phyloP scores from a whole-genome alignment of 2,329 filamentous ascomycete genomes.

The Ceratocystis colombiana region DNA sequence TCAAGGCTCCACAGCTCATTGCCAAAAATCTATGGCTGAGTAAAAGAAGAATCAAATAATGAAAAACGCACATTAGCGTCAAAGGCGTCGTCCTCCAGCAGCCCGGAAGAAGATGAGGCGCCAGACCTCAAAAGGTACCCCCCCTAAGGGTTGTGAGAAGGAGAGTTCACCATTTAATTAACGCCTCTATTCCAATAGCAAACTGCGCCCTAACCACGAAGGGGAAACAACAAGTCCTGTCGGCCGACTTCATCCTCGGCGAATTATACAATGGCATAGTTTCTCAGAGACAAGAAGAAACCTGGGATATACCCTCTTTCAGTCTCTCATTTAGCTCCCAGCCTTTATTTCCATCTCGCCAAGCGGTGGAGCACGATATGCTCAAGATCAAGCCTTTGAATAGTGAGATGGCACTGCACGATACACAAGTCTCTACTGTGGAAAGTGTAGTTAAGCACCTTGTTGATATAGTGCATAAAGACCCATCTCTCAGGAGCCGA shows the following conservation, averaged over 20 bases:
- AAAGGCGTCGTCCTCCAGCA: too few species aligned
- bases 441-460: background rate
- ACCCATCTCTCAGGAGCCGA: background rate
- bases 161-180: background rate
- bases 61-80: too few species aligned
- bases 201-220: background rate
- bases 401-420: background rate
- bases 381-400: too few species aligned
- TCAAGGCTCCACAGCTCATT: too few species aligned
- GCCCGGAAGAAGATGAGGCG: too few species aligned
- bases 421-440: background rate
- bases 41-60: too few species aligned
- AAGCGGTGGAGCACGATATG: background rate
- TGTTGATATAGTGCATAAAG: background rate
- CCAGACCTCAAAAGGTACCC: too few species aligned
- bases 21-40: too few species aligned
- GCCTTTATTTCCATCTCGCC: background rate
- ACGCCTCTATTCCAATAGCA: background rate
- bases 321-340: background rate
- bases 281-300: background rate
- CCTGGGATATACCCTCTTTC: background rate
- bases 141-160: too few species aligned
- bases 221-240: background rate
- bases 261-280: background rate
- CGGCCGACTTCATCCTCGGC: background rate